A percentile compares a stretch with the other conserved stretches of the same genome.
Evolutionary conservation across 352 stramenopile genomes (phyloP).

Genomic region (Thalassiosira exigua): DNA sequence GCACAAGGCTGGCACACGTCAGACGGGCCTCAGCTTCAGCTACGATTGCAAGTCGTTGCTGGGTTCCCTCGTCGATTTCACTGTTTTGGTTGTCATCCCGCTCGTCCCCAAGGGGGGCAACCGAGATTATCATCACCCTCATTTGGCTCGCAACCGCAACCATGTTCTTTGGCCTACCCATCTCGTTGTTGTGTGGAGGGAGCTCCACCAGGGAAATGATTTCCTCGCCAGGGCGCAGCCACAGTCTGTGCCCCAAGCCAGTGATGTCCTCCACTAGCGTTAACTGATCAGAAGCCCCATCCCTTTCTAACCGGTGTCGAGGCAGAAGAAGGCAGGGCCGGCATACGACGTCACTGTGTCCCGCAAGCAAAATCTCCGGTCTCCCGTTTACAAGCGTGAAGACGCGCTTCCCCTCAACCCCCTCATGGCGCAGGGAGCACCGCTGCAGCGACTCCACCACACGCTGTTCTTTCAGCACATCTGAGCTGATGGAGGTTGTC

Average conservation of each 20-base stretch:
- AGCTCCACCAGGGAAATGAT: conserved; percentile 67
- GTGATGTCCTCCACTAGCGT: conserved; percentile 63
- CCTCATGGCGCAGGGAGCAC: conserved; percentile 64
- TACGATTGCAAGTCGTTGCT: conserved; percentile 55
- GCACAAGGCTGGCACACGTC: conserved; percentile 58
- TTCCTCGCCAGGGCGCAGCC: conserved; percentile 71
- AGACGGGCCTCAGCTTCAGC: conserved; percentile 47
- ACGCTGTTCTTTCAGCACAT: conserved; percentile 24
- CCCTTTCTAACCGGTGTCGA: conserved; percentile 38
- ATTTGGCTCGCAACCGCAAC: conserved; percentile 70
- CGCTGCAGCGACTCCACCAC: conserved; percentile 51
- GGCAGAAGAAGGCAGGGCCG: conserved; percentile 61
- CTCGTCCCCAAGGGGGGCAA: background rate
- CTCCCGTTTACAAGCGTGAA: conserved; percentile 57
- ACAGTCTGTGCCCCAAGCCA: conserved; percentile 53
- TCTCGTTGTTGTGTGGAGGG: conserved; percentile 43
- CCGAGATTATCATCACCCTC: conserved; percentile 76
- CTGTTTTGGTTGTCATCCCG: conserved; percentile 31
- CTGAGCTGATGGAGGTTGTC: conserved; percentile 55
- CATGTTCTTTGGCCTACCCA: conserved; percentile 28
- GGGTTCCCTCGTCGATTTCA: background rate
- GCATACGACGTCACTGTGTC: conserved; percentile 40
- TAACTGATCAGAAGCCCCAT: conserved; percentile 49
- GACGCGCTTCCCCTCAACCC: conserved; percentile 65
- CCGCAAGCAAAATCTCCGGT: conserved; percentile 61